phyloP scores from a whole-genome alignment of 1,284 basidiomycete genomes.

The Cutaneotrichosporon curvatum region DNA sequence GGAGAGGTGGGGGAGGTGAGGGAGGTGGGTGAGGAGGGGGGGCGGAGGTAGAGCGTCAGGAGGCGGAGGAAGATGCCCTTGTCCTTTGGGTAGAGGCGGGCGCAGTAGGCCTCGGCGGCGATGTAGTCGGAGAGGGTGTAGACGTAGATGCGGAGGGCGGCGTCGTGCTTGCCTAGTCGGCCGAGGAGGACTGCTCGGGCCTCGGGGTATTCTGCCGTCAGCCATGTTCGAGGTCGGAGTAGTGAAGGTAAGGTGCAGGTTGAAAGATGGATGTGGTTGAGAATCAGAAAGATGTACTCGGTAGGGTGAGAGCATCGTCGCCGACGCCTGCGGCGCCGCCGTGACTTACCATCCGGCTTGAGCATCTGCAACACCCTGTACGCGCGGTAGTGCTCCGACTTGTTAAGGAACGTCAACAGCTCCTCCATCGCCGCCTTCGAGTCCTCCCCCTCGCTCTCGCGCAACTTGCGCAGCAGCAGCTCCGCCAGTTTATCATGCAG shows the following conservation, averaged over 20 bases:
- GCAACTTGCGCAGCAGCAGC: slow-evolving; percentile 56
- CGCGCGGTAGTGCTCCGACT: slow-evolving; percentile 63
- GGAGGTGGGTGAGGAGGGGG: neutral
- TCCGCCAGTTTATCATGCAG: slow-evolving; percentile 86
- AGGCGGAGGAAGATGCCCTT: slow-evolving; percentile 73
- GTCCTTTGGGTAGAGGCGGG: slow-evolving; percentile 59
- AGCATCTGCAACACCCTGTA: slow-evolving; percentile 72
- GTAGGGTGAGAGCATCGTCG: too few relatives aligned
- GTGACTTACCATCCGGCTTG: slow-evolving; percentile 60
- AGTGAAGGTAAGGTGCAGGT: too few relatives aligned
- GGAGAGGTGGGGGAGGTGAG: slow-evolving; percentile 1
- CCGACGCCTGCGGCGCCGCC: neutral
- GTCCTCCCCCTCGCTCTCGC: slow-evolving; percentile 53
- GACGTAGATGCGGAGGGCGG: slow-evolving; percentile 86
- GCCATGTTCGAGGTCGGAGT: neutral
- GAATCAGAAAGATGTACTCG: too few relatives aligned
- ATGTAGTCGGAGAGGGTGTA: slow-evolving; percentile 70
- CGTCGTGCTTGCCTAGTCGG: slow-evolving; percentile 80
- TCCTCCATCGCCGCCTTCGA: slow-evolving; percentile 26
- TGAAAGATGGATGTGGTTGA: too few relatives aligned
- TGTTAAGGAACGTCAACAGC: slow-evolving; percentile 68
- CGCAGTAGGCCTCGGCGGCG: slow-evolving; percentile 91
- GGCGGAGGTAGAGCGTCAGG: slow-evolving; percentile 74
- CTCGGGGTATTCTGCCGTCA: slow-evolving; percentile 64
- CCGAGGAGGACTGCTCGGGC: slow-evolving; percentile 86